Conservation (phyloP, 1,284 basidiomycete genomes). For the Pseudozyma pruni region DNA sequence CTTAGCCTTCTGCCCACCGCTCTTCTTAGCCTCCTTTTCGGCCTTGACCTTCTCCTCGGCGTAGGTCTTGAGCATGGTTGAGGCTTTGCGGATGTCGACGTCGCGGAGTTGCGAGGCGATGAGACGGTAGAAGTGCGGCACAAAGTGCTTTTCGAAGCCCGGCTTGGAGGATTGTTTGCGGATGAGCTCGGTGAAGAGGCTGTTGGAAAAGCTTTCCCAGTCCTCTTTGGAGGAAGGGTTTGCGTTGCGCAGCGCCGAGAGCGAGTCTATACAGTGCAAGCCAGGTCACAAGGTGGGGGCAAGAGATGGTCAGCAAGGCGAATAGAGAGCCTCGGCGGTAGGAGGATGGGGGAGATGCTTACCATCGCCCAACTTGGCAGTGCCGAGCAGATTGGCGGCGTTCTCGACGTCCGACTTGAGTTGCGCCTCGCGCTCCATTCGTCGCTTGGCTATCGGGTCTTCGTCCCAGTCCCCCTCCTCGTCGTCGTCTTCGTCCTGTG, state of each 20-base stretch:
- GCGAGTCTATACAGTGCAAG: conserved; percentile 2
- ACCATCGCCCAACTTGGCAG: conserved; percentile 48
- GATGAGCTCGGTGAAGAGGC: conserved; percentile 53
- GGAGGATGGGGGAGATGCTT: neutral
- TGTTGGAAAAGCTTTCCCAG: conserved; percentile 55
- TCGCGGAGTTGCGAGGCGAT: conserved; percentile 55
- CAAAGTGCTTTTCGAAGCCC: conserved; percentile 65
- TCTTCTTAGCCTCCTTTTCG: conserved; percentile 62
- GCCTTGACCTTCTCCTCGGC: conserved; percentile 63
- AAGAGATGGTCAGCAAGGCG: neutral
- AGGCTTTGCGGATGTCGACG: conserved; percentile 60
- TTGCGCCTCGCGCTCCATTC: conserved; percentile 59
- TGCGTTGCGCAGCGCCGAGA: conserved; percentile 31
- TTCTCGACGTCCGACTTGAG: conserved; percentile 64
- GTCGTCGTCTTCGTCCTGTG: conserved; percentile 29
- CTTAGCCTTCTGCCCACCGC: conserved; percentile 50
- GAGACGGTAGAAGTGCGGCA: conserved; percentile 46
- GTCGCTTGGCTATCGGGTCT: conserved; percentile 46
- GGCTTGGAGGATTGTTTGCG: conserved; percentile 54
- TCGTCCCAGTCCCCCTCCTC: conserved; percentile 51
- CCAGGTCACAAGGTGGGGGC: neutral
- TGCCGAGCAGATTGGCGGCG: conserved; percentile 62
- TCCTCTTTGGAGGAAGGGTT: conserved; percentile 63
- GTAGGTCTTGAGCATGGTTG: conserved; percentile 57
- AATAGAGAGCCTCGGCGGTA: neutral